phyloP scores from a whole-genome alignment of 495 filamentous ascomycete species.

The Bacidia rubella region DNA sequence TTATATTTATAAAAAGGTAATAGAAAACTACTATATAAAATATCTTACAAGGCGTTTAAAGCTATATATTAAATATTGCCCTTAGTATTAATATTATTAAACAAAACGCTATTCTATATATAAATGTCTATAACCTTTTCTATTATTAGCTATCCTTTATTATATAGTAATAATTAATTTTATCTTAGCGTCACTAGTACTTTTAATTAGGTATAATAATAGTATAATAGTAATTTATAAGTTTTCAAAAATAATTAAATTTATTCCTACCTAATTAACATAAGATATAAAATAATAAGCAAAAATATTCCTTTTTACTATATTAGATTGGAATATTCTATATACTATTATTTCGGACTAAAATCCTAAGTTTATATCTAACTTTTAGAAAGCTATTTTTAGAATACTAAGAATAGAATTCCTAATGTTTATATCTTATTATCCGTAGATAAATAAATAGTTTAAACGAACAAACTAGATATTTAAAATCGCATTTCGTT shows the following conservation, averaged over 20 bases:
- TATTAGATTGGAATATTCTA: neutral
- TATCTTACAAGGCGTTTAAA: slow-evolving; percentile 2
- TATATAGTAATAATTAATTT: neutral
- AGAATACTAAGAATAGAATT: slow-evolving; percentile 2
- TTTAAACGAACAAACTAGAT: slow-evolving; percentile 3
- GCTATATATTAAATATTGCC: neutral
- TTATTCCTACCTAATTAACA: neutral
- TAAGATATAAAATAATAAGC: slow-evolving; percentile 1
- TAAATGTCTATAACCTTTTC: neutral
- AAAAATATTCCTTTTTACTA: neutral
- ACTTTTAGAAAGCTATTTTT: slow-evolving; percentile 3
- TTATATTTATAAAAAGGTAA: neutral
- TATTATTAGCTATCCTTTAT: neutral
- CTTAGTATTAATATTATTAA: neutral
- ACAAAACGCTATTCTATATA: neutral
- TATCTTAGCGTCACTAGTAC: slow-evolving; percentile 1
- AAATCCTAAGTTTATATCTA: slow-evolving; percentile 4
- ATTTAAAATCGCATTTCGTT: neutral
- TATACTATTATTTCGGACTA: slow-evolving; percentile 2
- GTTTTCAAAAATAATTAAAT: slow-evolving; percentile 2
- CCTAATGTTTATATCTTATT: slow-evolving; percentile 3
- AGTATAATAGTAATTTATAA: slow-evolving; percentile 1
- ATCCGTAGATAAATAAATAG: neutral
- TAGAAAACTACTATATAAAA: slow-evolving; percentile 5
- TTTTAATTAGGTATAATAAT: neutral